Evolutionary conservation across 805 yeast genomes (phyloP).

Genomic region (Cyberlindnera sargentensis): DNA sequence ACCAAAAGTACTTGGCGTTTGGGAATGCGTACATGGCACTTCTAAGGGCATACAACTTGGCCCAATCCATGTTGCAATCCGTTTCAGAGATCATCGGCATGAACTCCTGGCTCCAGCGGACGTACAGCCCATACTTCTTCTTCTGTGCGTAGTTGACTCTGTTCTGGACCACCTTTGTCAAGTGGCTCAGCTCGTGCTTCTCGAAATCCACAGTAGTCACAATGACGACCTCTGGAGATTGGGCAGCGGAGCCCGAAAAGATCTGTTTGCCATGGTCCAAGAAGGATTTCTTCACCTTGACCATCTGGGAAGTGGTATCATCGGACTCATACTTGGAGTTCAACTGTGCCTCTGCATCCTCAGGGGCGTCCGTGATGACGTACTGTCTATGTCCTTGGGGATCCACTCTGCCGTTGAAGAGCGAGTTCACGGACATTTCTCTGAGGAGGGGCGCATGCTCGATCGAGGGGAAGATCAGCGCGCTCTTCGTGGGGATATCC

Average conservation of each 20-base stretch:
- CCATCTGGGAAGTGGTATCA: slow-evolving; percentile 26
- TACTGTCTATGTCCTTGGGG: slow-evolving; percentile 34
- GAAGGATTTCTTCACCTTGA: slow-evolving; percentile 47
- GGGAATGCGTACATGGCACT: slow-evolving; percentile 96
- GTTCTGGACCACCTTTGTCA: slow-evolving; percentile 71
- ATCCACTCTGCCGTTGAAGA: slow-evolving; percentile 43
- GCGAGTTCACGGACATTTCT: slow-evolving; percentile 44
- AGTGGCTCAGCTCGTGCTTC: slow-evolving; percentile 47
- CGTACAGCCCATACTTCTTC: slow-evolving; percentile 76
- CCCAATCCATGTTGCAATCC: slow-evolving; percentile 49
- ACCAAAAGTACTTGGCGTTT: slow-evolving; percentile 86
- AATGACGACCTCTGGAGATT: slow-evolving; percentile 58
- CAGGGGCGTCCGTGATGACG: slow-evolving; percentile 28
- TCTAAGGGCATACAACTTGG: slow-evolving; percentile 54
- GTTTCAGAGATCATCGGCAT: slow-evolving; percentile 43
- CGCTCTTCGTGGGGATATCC: slow-evolving; percentile 42
- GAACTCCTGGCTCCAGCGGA: slow-evolving; percentile 83
- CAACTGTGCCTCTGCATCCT: slow-evolving; percentile 32
- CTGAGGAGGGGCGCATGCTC: slow-evolving; percentile 60
- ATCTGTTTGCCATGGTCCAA: slow-evolving; percentile 59
- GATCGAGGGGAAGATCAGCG: slow-evolving; percentile 64
- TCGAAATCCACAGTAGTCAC: slow-evolving; percentile 79
- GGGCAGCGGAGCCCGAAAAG: slow-evolving; percentile 24
- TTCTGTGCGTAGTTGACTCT: slow-evolving; percentile 82
- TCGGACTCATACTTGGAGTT: slow-evolving; percentile 30